Conservation (phyloP, 108 stramenopile species). For the Fragilaria crotonensis region DNA sequence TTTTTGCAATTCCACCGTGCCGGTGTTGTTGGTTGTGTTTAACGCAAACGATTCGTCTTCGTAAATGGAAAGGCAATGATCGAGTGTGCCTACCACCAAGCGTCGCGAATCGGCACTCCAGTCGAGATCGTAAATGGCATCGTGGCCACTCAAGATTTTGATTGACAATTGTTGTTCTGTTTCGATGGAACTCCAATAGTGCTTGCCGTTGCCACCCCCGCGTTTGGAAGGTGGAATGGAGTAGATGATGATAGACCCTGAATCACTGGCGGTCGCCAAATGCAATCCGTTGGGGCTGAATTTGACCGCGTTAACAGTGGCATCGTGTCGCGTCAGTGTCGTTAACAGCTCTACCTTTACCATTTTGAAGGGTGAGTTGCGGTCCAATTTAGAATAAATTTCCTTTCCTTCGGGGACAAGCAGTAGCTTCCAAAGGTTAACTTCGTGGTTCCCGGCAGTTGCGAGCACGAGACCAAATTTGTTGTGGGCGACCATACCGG, state of each 20-base stretch:
- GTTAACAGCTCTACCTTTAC: conserved; percentile 16
- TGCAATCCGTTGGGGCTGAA: conserved; percentile 81
- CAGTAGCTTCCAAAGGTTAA: conserved; percentile 72
- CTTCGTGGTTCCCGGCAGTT: conserved; percentile 82
- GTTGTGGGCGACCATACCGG: conserved; percentile 17
- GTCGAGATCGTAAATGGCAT: conserved; percentile 67
- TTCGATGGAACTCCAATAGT: conserved; percentile 36
- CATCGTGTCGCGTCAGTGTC: conserved; percentile 52
- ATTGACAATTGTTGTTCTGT: conserved; percentile 54
- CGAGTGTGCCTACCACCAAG: conserved; percentile 65
- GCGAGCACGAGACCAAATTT: conserved; percentile 46
- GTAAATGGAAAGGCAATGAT: conserved; percentile 48
- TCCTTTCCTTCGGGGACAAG: too few relatives aligned
- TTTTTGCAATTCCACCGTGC: not conserved
- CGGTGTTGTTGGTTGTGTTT: too few relatives aligned
- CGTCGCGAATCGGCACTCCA: conserved; percentile 72
- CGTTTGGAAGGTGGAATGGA: conserved; percentile 50
- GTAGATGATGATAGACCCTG: conserved; percentile 67
- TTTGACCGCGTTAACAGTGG: conserved; percentile 49
- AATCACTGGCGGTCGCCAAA: conserved; percentile 83
- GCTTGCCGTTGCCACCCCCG: conserved; percentile 31
- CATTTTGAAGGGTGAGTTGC: conserved; percentile 12
- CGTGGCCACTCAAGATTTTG: conserved; percentile 46
- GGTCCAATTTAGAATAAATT: not conserved
- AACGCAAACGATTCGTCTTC: too few relatives aligned